Evolutionary conservation across 345 rosid species (phyloP), one percentile per base, ranked within the genome.

Genomic region (Combretum micranthum): DNA sequence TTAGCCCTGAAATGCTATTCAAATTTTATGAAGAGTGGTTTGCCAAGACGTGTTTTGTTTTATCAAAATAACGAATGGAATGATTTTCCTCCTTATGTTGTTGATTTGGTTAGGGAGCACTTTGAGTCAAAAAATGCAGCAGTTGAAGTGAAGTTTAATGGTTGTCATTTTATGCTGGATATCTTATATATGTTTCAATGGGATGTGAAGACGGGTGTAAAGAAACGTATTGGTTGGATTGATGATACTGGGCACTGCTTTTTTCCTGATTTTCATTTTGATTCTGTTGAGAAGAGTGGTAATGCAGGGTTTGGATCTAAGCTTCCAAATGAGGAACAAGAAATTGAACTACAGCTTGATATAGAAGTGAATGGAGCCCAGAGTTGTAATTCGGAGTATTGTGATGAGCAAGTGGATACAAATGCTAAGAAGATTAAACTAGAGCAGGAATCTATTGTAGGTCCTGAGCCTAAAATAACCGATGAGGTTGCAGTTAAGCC

Each of bases 261-360:
- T 42, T 78, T 69, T 51, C 83, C 83, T 0, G 75, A 72, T 47
- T 32, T 59, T 17, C 55, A 65, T 63, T 44, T 44, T 14, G 70
- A 53, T 50, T 69, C 59, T 43, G n/a, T 52, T 53, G 69, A 62
- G 26, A 39, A 12, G 20, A 20, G 43, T 50, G 15, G 20, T 22
- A 58, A 58, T 26, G 15, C 52, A n/a, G 37, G 45, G 42, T 16
- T 20, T 14, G 20, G 22, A 22, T 15, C 56, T 49, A 16, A 57
- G 56, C 72, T 66, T 55, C 50, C 67, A 3, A 61, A 43, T 61
- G 74, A 71, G 37, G 67, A 81, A 0, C 75, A 42, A 56, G 95
- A 92, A 68, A 83, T 93, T 49, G 90, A 89, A 62, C 67, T 93
- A 60, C 88, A 78, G 49, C 78, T 89, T 69, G 91, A 89, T 45